Conservation (phyloP, 2,329 filamentous ascomycete genomes). For the Pyrenophora tritici-repentis region DNA sequence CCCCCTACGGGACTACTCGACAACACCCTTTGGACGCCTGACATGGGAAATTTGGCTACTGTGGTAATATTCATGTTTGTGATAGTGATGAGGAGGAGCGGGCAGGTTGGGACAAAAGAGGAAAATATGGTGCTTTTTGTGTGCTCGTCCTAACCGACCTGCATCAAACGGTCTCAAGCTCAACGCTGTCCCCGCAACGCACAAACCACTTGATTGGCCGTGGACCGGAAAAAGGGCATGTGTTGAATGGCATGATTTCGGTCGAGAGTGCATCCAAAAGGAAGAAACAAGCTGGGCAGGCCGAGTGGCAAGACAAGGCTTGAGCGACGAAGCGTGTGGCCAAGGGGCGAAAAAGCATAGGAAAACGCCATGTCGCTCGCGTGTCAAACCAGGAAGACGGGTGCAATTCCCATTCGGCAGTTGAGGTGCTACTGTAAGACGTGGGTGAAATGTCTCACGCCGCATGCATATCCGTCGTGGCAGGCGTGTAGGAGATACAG, state of each 20-base stretch:
- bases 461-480: conserved; percentile 4
- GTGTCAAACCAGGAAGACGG: conserved; percentile 25
- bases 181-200: too few relatives aligned
- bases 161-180: too few relatives aligned
- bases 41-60: too few relatives aligned
- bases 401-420: conserved; percentile 21
- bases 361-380: background rate
- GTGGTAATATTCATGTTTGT: too few relatives aligned
- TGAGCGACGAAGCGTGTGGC: conserved; percentile 1
- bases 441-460: conserved; percentile 5
- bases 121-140: too few relatives aligned
- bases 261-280: background rate
- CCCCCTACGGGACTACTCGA: too few relatives aligned
- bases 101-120: too few relatives aligned
- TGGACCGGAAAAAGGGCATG: background rate
- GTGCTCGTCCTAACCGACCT: too few relatives aligned
- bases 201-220: too few relatives aligned
- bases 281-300: background rate
- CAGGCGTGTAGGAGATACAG: conserved; percentile 2
- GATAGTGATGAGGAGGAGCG: too few relatives aligned
- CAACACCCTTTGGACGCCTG: too few relatives aligned
- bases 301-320: conserved; percentile 8
- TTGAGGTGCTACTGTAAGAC: too few relatives aligned
- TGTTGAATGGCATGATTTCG: background rate
- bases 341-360: conserved; percentile 10